Evolutionary conservation across 1,139 yeast species (phyloP).

Genomic region (Nakaseomyces bracarensis): DNA sequence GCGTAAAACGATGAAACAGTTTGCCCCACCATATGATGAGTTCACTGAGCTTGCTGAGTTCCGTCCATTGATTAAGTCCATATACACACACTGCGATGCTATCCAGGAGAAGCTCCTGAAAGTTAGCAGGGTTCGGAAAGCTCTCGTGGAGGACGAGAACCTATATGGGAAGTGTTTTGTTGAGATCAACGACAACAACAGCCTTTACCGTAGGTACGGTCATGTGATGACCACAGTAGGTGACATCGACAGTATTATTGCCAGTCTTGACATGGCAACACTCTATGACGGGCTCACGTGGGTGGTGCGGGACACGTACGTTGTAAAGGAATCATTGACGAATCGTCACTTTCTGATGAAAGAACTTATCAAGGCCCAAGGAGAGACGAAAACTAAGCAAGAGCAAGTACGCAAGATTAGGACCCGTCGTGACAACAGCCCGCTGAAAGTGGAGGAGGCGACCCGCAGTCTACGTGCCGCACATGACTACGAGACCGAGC

Average conservation of each 20-base stretch:
- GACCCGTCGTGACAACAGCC: slow-evolving; percentile 69
- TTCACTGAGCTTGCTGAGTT: slow-evolving; percentile 71
- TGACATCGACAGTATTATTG: slow-evolving; percentile 67
- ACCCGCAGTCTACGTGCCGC: slow-evolving; percentile 72
- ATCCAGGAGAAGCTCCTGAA: slow-evolving; percentile 49
- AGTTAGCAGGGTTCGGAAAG: slow-evolving; percentile 47
- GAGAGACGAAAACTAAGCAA: slow-evolving; percentile 61
- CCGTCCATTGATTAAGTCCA: slow-evolving; percentile 74
- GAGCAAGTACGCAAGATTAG: slow-evolving; percentile 67
- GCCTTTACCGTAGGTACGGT: slow-evolving; percentile 68
- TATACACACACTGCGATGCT: slow-evolving; percentile 56
- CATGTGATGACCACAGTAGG: slow-evolving; percentile 63
- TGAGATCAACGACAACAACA: slow-evolving; percentile 45
- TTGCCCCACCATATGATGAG: slow-evolving; percentile 87
- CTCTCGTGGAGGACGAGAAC: slow-evolving; percentile 47
- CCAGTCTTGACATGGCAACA: slow-evolving; percentile 65
- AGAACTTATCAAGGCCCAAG: slow-evolving; percentile 74
- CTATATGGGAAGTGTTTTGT: slow-evolving; percentile 58
- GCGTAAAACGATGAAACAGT: slow-evolving; percentile 83
- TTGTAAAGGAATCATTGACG: slow-evolving; percentile 85
- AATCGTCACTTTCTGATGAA: slow-evolving; percentile 89
- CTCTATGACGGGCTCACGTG: slow-evolving; percentile 67
- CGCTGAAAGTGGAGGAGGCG: slow-evolving; percentile 86
- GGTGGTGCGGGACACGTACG: slow-evolving; percentile 67
- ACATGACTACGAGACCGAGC: slow-evolving; percentile 64